Percentiles rank a stretch among this genome's conserved stretches.
Conservation (phyloP, 116 monocot genomes). For the Papilionanthe hybrid region DNA sequence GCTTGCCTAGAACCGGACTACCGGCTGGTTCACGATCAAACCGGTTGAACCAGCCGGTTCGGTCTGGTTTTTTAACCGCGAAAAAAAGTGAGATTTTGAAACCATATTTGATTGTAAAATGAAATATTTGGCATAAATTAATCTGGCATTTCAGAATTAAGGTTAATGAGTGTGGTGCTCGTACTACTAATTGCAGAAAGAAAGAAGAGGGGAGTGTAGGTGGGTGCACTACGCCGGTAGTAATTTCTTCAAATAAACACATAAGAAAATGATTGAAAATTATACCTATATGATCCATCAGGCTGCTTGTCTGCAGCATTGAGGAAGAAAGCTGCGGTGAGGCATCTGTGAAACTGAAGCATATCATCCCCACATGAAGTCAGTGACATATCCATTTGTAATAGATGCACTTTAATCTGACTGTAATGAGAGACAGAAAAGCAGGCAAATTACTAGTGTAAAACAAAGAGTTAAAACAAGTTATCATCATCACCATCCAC, state of each 20-base stretch:
- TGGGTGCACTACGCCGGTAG: not conserved
- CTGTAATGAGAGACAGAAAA: slow-evolving; percentile 31
- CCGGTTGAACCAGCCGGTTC: too few species aligned
- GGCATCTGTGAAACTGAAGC: slow-evolving; percentile 83
- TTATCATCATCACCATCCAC: not conserved
- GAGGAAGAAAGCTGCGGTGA: slow-evolving; percentile 82
- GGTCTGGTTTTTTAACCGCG: too few species aligned
- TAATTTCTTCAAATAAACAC: not conserved
- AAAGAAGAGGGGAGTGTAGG: too few species aligned
- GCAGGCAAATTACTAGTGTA: not conserved
- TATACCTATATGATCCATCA: slow-evolving; percentile 88
- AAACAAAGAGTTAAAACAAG: not conserved
- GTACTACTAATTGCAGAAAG: too few species aligned
- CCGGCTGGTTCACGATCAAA: too few species aligned
- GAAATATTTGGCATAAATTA: too few species aligned
- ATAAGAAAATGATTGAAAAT: not conserved
- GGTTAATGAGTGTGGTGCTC: too few species aligned
- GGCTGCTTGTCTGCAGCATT: slow-evolving; percentile 79
- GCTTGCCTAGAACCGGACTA: too few species aligned
- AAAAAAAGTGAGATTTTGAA: too few species aligned
- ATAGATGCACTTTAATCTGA: slow-evolving; percentile 65
- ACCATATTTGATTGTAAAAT: too few species aligned
- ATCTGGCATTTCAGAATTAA: too few species aligned
- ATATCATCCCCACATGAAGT: slow-evolving; percentile 80
- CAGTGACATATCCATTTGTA: slow-evolving; percentile 62